phyloP scores from a whole-genome alignment of 768 basidiomycete species.

The Boletus bicolor region DNA sequence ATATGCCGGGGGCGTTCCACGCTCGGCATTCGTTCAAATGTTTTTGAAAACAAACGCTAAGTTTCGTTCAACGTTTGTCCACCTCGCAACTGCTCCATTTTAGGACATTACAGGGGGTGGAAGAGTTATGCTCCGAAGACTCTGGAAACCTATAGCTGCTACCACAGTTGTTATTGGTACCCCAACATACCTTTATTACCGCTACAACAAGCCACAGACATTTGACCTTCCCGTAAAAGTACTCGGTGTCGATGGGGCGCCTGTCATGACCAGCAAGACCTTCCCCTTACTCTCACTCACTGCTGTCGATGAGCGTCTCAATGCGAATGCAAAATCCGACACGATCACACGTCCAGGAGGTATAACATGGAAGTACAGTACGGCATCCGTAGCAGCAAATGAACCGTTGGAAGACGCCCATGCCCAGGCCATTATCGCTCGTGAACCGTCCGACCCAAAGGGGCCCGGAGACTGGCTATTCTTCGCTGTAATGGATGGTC shows the following conservation, averaged over 20 bases:
- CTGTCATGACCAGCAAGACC: conserved; percentile 49
- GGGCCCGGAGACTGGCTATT: conserved; percentile 73
- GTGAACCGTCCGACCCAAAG: conserved; percentile 57
- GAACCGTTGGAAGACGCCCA: conserved; percentile 90
- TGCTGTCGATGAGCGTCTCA: conserved; percentile 55
- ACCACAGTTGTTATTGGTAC: conserved; percentile 50
- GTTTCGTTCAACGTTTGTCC: not conserved
- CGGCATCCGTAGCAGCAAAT: conserved; percentile 79
- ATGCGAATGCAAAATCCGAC: conserved; percentile 48
- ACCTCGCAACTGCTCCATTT: not conserved
- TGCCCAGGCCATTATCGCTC: conserved; percentile 62
- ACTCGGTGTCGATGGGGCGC: conserved; percentile 55
- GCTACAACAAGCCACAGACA: conserved; percentile 42
- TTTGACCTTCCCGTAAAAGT: conserved; percentile 60
- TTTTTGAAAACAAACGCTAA: not conserved
- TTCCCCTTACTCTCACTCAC: conserved; percentile 56
- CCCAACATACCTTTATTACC: conserved; percentile 60
- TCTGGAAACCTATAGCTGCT: conserved; percentile 67
- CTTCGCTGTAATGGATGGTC: conserved; percentile 90
- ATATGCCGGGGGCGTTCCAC: not conserved
- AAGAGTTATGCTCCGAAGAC: conserved; percentile 53
- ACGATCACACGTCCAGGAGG: conserved; percentile 50
- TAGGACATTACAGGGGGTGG: not conserved
- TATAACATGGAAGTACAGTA: conserved; percentile 71
- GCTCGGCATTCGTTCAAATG: too few species aligned